phyloP scores from a whole-genome alignment of 208 protist species.

The Acanthamoeba sp. region DNA sequence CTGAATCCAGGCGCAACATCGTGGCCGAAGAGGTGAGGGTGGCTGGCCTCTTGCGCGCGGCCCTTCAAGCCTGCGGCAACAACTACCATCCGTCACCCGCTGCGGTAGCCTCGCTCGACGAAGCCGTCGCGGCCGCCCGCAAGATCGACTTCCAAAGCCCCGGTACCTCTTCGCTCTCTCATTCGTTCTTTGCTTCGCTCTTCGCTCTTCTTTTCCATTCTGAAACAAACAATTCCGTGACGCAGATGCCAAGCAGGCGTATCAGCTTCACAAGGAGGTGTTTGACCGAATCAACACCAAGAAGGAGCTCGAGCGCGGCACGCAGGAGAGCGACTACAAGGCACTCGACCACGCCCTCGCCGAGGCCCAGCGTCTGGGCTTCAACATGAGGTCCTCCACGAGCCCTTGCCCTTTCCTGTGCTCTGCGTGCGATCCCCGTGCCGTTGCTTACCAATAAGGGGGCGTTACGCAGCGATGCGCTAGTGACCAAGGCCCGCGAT shows the following conservation, averaged over 20 bases:
- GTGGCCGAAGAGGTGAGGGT: background rate
- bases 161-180: background rate
- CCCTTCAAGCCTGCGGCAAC: background rate
- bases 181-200: background rate
- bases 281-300: constrained; percentile 13
- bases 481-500: background rate
- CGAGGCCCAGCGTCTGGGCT: constrained; percentile 32
- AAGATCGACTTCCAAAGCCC: constrained; percentile 44
- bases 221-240: background rate
- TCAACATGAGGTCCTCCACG: constrained; percentile 13
- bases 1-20: background rate
- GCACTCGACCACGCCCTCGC: background rate
- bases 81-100: background rate
- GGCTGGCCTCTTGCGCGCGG: background rate
- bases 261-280: constrained; percentile 43
- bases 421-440: too few relatives aligned
- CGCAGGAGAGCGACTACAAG: constrained; percentile 24
- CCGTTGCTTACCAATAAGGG: background rate
- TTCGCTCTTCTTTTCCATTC: too few relatives aligned
- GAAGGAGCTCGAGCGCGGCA: constrained; percentile 35
- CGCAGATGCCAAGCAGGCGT: constrained; percentile 3
- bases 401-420: too few relatives aligned
- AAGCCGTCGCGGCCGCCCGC: background rate
- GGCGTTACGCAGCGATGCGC: background rate
- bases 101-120: background rate